Conservation (phyloP, 345 rosid genomes). For the Populus deltoides region DNA sequence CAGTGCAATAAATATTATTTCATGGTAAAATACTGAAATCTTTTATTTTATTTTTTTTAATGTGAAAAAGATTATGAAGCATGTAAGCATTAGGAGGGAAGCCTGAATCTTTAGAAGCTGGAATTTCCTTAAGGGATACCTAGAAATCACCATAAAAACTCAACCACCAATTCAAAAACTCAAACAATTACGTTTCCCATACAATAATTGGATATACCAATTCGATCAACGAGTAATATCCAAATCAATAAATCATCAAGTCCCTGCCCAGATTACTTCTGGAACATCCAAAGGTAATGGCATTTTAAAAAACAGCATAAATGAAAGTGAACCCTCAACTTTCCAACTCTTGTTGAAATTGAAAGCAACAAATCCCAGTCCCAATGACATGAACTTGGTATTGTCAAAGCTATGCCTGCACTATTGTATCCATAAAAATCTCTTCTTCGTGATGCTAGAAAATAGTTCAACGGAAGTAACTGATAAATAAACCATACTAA, state of each 20-base stretch:
- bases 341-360: background rate
- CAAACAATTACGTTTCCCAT: background rate
- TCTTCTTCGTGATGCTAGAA: background rate
- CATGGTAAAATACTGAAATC: too few species aligned
- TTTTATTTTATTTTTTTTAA: background rate
- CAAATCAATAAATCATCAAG: background rate
- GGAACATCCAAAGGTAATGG: background rate
- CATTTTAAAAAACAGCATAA: background rate
- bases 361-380: background rate
- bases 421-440: background rate
- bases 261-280: background rate
- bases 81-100: slow-evolving; percentile 86
- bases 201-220: background rate
- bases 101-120: slow-evolving; percentile 60
- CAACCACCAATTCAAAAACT: background rate
- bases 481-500: background rate
- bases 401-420: background rate
- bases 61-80: slow-evolving; percentile 94
- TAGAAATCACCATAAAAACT: slow-evolving; percentile 12
- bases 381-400: background rate
- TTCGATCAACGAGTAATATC: too few species aligned
- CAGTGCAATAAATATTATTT: too few species aligned
- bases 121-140: slow-evolving; percentile 80
- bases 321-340: background rate
- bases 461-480: background rate